A percentile compares a stretch with the other conserved stretches of the same genome.
phyloP scores from a whole-genome alignment of 78 protist species.

The Dictyostelium brefeldianum region DNA sequence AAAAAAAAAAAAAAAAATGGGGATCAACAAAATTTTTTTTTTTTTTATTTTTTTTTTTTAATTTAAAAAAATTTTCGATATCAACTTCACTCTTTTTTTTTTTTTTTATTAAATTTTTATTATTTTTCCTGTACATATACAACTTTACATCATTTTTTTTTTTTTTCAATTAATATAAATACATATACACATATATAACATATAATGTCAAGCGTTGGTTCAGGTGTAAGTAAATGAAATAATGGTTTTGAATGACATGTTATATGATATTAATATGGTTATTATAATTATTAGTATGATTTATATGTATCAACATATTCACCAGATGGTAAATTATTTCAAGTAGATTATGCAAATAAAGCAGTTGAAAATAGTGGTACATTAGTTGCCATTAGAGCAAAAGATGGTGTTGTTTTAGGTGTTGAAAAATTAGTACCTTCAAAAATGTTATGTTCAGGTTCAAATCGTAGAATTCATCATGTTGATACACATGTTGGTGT shows the following conservation, averaged over 20 bases:
- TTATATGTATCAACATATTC: conserved; percentile 95
- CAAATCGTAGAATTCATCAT: conserved; percentile 91
- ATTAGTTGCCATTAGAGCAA: conserved; percentile 93
- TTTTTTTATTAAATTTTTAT: not conserved
- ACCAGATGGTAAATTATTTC: conserved; percentile 99
- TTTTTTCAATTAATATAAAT: not conserved
- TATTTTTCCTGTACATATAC: not conserved
- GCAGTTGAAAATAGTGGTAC: conserved; percentile 99
- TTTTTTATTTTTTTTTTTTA: too few species aligned
- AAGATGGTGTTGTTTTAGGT: conserved; percentile 99
- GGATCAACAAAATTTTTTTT: not conserved
- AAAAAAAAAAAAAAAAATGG: not conserved
- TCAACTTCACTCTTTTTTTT: not conserved
- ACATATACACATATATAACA: not conserved
- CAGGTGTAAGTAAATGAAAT: conserved; percentile 56
- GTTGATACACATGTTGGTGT: conserved; percentile 94
- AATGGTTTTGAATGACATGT: not conserved
- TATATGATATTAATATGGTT: too few species aligned
- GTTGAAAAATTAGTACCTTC: conserved; percentile 96
- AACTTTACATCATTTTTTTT: not conserved
- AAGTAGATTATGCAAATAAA: conserved; percentile 99
- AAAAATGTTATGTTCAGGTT: conserved; percentile 88
- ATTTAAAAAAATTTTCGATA: not conserved
- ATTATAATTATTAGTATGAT: conserved; percentile 90
- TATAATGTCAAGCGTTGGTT: conserved; percentile 76